These are phyloP conservation scores for Teunomyces panamensis DNA, from an alignment of 805 yeast genomes.

Conservation along the genomic window DNA sequence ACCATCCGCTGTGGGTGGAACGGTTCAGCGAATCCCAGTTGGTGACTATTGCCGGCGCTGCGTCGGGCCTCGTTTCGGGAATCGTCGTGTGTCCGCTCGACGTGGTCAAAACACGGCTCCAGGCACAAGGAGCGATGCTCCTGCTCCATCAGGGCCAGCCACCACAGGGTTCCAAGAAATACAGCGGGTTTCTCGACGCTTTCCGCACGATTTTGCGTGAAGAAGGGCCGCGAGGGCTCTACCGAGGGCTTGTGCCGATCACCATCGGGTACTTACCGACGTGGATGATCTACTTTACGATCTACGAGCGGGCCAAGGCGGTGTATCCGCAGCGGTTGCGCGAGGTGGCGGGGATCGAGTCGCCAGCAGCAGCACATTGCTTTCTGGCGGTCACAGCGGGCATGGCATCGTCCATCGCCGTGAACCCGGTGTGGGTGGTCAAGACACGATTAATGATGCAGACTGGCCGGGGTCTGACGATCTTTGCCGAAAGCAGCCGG, in stretches of 20 bases:
- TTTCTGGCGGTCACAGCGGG: constrained; percentile 84
- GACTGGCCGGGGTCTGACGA: constrained; percentile 46
- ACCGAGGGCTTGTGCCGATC: constrained; percentile 90
- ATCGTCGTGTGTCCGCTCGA: constrained; percentile 91
- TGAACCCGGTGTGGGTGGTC: constrained; percentile 97
- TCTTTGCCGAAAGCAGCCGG: constrained; percentile 15
- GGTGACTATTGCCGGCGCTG: constrained; percentile 83
- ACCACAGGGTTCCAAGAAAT: constrained; percentile 18
- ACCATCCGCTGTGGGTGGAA: constrained; percentile 1
- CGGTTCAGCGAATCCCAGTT: constrained; percentile 36
- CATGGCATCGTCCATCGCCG: constrained; percentile 72
- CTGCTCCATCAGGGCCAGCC: constrained; percentile 20
- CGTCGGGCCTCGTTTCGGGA: constrained; percentile 92
- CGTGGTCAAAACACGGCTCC: constrained; percentile 90
- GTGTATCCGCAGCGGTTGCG: constrained; percentile 40
- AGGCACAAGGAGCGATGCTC: constrained; percentile 72
- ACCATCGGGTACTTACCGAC: constrained; percentile 93
- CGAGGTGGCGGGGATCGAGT: constrained; percentile 9
- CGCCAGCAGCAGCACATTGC: constrained; percentile 39
- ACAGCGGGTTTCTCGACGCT: constrained; percentile 63
- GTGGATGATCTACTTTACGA: constrained; percentile 93
- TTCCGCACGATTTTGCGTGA: constrained; percentile 63
- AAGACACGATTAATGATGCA: constrained; percentile 93
- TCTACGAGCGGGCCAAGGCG: constrained; percentile 76
- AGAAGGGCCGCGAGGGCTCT: constrained; percentile 81